Evolutionary conservation across 139 green algal species (phyloP), one percentile per base, ranked within the genome.

Genomic region (Choricystis sp.): DNA sequence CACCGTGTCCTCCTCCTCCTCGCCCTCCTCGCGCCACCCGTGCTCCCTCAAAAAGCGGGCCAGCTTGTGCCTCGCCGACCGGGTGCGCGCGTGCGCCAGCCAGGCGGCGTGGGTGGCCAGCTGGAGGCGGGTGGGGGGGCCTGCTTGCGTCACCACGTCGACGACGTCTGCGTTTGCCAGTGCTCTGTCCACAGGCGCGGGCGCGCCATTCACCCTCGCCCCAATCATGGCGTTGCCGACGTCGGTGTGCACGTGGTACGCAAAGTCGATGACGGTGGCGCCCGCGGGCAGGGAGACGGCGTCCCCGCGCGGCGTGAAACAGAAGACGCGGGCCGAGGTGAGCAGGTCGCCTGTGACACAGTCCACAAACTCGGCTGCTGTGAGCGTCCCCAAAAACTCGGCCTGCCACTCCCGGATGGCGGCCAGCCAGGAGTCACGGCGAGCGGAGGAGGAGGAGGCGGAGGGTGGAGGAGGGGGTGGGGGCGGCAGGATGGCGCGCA

Each of bases 261-360:
- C 88, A 81, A 94, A 95, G 77, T 95, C 88, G 21, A 94, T 73
- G 20, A 90, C 81, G 2, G 88, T 94, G 22, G 88, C 70, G 29
- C 87, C 88, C 74, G 81, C 72, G 22, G 86, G 86, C 58, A 94
- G 69, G 25, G 83, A 80, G 67, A 85, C 79, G 31, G 89, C 68
- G 29, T 88, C 69, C 2, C 82, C 82, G 4, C 61, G 67, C 29
- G 84, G 81, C 0, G 86, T 89, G 80, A 90, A 94, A 3, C 89
- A 81, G 76, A 94, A 94, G 52, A 94, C 84, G 56, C 78, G 66
- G 27, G 56, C 29, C 52, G 76, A 74, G 21, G 78, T 76, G 40
- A 94, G 72, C 29, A 94, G 66, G 70, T 94, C 86, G 48, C 81
- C 78, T 1, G 79, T 89, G 19, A 94, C 74, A 27, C 85, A 91